phyloP scores from a whole-genome alignment of 805 yeast species.

The Lipomyces mesembrius region DNA sequence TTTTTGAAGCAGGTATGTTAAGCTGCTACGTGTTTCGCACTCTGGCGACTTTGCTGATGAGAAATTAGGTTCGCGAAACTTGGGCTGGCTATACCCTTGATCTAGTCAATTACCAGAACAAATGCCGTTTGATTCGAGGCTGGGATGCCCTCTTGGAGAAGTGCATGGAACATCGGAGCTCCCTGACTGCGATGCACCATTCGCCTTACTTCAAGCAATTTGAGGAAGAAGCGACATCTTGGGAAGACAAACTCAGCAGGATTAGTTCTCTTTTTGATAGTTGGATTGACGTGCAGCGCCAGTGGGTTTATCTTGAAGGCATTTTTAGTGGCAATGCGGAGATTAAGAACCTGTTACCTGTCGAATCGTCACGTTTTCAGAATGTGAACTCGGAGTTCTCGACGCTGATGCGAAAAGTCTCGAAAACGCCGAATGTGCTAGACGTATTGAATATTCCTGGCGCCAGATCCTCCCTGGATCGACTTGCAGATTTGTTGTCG shows the following conservation, averaged over 20 bases:
- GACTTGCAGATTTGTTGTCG: slow-evolving; percentile 59
- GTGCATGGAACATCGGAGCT: slow-evolving; percentile 63
- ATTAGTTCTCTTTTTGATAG: slow-evolving; percentile 59
- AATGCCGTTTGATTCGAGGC: slow-evolving; percentile 61
- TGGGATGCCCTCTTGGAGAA: slow-evolving; percentile 69
- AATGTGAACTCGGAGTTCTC: slow-evolving; percentile 65
- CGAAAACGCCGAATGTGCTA: slow-evolving; percentile 56
- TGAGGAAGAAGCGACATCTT: slow-evolving; percentile 58
- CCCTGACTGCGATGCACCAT: slow-evolving; percentile 69
- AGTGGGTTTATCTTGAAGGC: slow-evolving; percentile 85
- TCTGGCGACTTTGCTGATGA: slow-evolving; percentile 3
- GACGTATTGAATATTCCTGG: slow-evolving; percentile 60
- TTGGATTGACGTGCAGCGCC: slow-evolving; percentile 87
- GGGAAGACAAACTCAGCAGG: slow-evolving; percentile 61
- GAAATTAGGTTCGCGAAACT: slow-evolving; percentile 49
- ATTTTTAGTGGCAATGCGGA: slow-evolving; percentile 65
- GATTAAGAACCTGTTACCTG: slow-evolving; percentile 64
- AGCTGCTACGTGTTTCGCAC: too few species aligned
- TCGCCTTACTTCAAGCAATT: slow-evolving; percentile 67
- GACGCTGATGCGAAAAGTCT: slow-evolving; percentile 55
- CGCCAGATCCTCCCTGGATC: slow-evolving; percentile 53
- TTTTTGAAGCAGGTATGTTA: slow-evolving; percentile 49
- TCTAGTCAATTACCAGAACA: slow-evolving; percentile 57
- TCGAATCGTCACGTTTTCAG: slow-evolving; percentile 69
- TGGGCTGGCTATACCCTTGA: slow-evolving; percentile 65